Evolutionary conservation across 495 filamentous ascomycete species (phyloP), one percentile per base, ranked within the genome.

Genomic region (Xylaria palmicola): DNA sequence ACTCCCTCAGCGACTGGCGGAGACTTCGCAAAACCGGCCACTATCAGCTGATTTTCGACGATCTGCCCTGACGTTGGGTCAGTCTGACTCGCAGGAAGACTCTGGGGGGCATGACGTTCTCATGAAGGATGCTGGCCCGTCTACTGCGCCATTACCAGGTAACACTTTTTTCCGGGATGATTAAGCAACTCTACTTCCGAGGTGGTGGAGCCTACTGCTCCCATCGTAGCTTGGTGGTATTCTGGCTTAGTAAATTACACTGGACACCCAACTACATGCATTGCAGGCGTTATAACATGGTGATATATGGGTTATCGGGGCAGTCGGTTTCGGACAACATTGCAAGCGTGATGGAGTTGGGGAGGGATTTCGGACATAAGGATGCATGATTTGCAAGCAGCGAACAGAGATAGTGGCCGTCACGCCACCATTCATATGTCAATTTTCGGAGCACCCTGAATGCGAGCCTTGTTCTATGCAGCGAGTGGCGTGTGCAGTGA

Each of bases 131-230:
- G 78, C 76, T 12, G 73, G 77, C 41, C 74, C 77, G 22, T 78
- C 79, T 34, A 79, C 72, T 4, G 73, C 76, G 24, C 74, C 77
- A 19, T 71, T 77, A 10, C 67, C 62, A 22, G 69, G 64, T 13
- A 73, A 71, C 45, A 65, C 73, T 0, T 81, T 81, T 63, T 83
- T 81, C 65, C 74, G 76, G 57, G 76, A 80, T 58, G 75, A 78
- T 60, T 77, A 68, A 61, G 29, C 12, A 10, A 40, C n/a, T 19
- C 32, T 29, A 37, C 24, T 37, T 17, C 24, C 49, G 30, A 24
- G 15, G 20, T 7, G 43, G 29, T 19, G 26, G 24, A 61, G 32
- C 22, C 4, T 24, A 54, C 12, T 30, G 50, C 19, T 56, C 15
- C 22, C 20, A 30, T 47, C 12, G 10, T 24, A 27, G 29, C 37